Evolutionary conservation across 148 eudicot genomes (phyloP).

Genomic region (Rhododendron kiyosumense): DNA sequence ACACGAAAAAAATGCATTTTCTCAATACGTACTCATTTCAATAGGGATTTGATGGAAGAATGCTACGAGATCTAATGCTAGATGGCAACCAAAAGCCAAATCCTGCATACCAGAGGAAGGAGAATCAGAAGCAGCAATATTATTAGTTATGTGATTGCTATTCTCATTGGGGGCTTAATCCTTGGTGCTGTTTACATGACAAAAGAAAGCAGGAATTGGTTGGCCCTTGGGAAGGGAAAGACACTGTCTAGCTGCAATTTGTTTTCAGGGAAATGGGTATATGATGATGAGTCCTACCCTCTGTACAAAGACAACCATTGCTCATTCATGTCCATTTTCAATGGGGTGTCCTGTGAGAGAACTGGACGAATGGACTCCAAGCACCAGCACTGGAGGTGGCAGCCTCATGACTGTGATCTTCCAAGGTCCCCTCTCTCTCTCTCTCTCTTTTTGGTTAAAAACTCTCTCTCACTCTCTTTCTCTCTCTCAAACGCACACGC

Average conservation of each 20-base stretch:
- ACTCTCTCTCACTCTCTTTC: no score
- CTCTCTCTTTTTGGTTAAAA: no score
- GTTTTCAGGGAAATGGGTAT: constrained; percentile 12
- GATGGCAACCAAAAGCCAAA: constrained; percentile 29
- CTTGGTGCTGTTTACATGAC: not conserved
- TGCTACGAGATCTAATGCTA: not conserved
- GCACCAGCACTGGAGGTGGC: constrained; percentile 13
- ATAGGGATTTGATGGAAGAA: not conserved
- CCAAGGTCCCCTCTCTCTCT: constrained; percentile 9
- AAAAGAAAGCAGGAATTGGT: not conserved
- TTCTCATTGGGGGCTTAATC: not conserved
- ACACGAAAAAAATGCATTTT: not conserved
- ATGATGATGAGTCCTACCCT: constrained; percentile 3
- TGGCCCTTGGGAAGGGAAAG: not conserved
- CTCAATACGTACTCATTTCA: not conserved
- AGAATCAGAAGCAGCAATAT: not conserved
- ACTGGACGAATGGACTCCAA: constrained; percentile 4
- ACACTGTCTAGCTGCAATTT: not conserved
- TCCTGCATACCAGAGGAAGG: not conserved
- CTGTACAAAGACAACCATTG: constrained; percentile 7
- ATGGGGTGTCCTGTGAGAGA: constrained; percentile 10
- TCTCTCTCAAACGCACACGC: not conserved
- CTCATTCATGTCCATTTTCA: not conserved
- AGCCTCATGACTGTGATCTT: constrained; percentile 11
- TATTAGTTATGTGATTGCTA: not conserved